These are phyloP conservation scores for Termitomyces sp. DNA, from an alignment of 768 basidiomycete species.

Conservation along the genomic window DNA sequence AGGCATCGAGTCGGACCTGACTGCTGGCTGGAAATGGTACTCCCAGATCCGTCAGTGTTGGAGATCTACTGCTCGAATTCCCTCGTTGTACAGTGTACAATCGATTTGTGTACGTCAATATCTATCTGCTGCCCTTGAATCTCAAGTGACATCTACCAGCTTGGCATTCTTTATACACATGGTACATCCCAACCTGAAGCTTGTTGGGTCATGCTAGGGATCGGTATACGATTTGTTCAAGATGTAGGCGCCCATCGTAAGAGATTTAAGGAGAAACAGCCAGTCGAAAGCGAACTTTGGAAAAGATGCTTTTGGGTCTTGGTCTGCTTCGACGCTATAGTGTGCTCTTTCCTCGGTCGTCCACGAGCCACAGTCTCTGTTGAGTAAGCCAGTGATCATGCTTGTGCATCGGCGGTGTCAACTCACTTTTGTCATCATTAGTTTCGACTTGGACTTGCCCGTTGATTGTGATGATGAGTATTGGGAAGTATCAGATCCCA, in stretches of 20 bases:
- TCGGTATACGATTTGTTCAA: slow-evolving; percentile 53
- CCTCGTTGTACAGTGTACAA: slow-evolving; percentile 69
- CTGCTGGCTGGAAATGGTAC: slow-evolving; percentile 58
- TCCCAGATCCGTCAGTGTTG: slow-evolving; percentile 57
- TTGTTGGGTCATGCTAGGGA: slow-evolving; percentile 47
- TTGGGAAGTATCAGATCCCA: slow-evolving; percentile 50
- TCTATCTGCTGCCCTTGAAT: background rate
- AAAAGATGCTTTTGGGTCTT: slow-evolving; percentile 47
- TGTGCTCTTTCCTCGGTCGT: slow-evolving; percentile 16
- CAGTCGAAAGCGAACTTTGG: slow-evolving; percentile 54
- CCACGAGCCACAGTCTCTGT: slow-evolving; percentile 14
- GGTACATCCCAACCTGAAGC: slow-evolving; percentile 40
- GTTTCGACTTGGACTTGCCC: slow-evolving; percentile 67
- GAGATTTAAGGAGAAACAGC: slow-evolving; percentile 24
- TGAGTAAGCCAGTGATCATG: slow-evolving; percentile 9
- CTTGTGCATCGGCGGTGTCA: background rate
- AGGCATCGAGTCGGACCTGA: slow-evolving; percentile 33
- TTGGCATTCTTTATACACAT: slow-evolving; percentile 34
- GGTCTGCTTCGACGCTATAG: slow-evolving; percentile 15
- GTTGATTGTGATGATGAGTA: slow-evolving; percentile 65
- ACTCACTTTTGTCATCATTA: slow-evolving; percentile 18
- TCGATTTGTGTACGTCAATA: slow-evolving; percentile 46
- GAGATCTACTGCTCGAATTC: slow-evolving; percentile 49
- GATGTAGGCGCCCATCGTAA: slow-evolving; percentile 52
- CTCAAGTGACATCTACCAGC: slow-evolving; percentile 18